phyloP scores from a whole-genome alignment of 2,329 filamentous ascomycete species.

The Diaporthe australafricana region DNA sequence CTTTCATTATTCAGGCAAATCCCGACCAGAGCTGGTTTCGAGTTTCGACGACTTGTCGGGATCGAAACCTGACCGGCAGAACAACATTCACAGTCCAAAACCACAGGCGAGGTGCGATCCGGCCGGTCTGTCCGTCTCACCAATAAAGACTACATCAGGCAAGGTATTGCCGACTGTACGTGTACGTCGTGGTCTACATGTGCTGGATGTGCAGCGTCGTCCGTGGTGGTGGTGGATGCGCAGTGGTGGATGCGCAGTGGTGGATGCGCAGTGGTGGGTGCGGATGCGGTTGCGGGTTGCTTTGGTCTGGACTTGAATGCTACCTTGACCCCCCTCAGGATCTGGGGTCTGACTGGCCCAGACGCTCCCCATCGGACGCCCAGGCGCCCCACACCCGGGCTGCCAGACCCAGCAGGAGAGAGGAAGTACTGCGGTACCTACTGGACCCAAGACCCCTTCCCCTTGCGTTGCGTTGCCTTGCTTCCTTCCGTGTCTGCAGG shows the following conservation, averaged over 20 bases:
- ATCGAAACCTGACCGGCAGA: not conserved
- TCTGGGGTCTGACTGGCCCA: not conserved
- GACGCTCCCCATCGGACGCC: slow-evolving; percentile 18
- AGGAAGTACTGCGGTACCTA: not conserved
- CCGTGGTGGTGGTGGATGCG: too few species aligned
- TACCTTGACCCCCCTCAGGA: not conserved
- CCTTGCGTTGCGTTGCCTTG: slow-evolving; percentile 23
- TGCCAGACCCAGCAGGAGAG: not conserved
- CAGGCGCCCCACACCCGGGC: slow-evolving; percentile 9
- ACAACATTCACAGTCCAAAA: not conserved
- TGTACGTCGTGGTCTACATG: too few species aligned
- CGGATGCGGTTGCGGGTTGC: too few species aligned
- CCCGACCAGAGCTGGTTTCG: slow-evolving; percentile 13
- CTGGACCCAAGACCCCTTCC: not conserved
- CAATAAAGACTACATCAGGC: not conserved
- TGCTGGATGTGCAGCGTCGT: too few species aligned
- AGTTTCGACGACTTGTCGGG: not conserved
- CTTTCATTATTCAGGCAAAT: slow-evolving; percentile 1
- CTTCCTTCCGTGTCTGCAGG: slow-evolving; percentile 31
- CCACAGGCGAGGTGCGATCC: not conserved
- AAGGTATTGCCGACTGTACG: too few species aligned
- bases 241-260: too few species aligned
- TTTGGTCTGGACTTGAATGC: not conserved
- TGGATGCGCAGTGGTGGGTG: too few species aligned
- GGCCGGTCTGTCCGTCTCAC: slow-evolving; percentile 4